phyloP scores from a whole-genome alignment of 257 asterid species.

The Lantana camara region DNA sequence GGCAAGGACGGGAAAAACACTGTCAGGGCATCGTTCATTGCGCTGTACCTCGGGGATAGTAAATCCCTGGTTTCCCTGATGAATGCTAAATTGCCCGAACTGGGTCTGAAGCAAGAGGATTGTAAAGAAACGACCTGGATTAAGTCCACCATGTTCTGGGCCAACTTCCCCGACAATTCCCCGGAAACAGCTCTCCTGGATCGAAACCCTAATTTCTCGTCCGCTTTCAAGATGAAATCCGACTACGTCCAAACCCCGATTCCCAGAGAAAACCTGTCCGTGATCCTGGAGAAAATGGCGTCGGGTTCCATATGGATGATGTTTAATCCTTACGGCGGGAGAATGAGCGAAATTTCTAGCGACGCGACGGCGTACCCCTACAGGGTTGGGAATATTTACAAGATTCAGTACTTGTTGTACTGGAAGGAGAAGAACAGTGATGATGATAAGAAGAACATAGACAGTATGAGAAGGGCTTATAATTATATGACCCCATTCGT shows the following conservation, averaged over 20 bases:
- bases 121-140: slow-evolving; percentile 41
- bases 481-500: slow-evolving; percentile 43
- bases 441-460: background rate
- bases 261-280: background rate
- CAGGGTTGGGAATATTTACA: slow-evolving; percentile 38
- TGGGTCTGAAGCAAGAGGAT: slow-evolving; percentile 34
- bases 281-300: background rate
- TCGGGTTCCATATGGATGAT: background rate
- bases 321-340: slow-evolving; percentile 45
- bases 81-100: slow-evolving; percentile 29
- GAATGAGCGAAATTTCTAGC: slow-evolving; percentile 35
- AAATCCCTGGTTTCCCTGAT: slow-evolving; percentile 2
- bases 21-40: slow-evolving; percentile 24
- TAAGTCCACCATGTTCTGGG: slow-evolving; percentile 27
- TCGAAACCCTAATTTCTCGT: background rate
- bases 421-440: slow-evolving; percentile 28
- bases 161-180: background rate
- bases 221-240: slow-evolving; percentile 29
- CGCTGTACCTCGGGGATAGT: slow-evolving; percentile 33
- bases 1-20: background rate
- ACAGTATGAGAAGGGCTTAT: slow-evolving; percentile 4
- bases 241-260: slow-evolving; percentile 42
- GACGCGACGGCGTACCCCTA: slow-evolving; percentile 37
- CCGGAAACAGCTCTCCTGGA: slow-evolving; percentile 18
- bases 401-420: slow-evolving; percentile 29